phyloP scores from a whole-genome alignment of 1,284 basidiomycete genomes.

The Agaricales sp. region DNA sequence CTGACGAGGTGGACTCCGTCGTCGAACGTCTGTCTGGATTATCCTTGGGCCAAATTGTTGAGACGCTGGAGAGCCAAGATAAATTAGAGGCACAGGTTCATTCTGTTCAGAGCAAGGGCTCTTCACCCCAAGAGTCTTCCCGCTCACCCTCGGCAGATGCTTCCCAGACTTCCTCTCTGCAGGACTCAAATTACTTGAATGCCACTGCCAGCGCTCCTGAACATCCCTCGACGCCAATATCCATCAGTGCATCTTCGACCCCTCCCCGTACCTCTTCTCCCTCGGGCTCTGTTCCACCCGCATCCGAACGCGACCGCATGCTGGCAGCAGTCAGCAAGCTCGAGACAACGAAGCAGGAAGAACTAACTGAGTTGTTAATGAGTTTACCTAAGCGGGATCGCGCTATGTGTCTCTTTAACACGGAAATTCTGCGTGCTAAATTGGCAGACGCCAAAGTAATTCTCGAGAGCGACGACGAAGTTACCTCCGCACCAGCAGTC shows the following conservation, averaged over 20 bases:
- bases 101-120: constrained; percentile 27
- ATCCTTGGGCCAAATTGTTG: constrained; percentile 65
- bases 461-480: constrained; percentile 58
- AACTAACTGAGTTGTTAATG: constrained; percentile 74
- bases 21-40: constrained; percentile 61
- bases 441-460: constrained; percentile 77
- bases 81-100: constrained; percentile 58
- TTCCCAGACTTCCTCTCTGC: constrained; percentile 53
- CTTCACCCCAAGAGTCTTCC: constrained; percentile 23
- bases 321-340: constrained; percentile 54
- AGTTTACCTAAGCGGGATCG: constrained; percentile 80
- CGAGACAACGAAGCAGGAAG: constrained; percentile 42
- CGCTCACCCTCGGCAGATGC: constrained; percentile 32
- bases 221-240: constrained; percentile 74
- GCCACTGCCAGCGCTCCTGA: constrained; percentile 75
- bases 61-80: constrained; percentile 58
- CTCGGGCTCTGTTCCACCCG: constrained; percentile 59
- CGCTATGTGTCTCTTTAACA: constrained; percentile 84
- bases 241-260: constrained; percentile 61
- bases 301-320: constrained; percentile 69
- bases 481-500: constrained; percentile 23
- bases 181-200: constrained; percentile 48
- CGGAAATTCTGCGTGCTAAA: constrained; percentile 69
- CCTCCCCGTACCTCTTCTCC: constrained; percentile 76
- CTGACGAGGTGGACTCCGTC: constrained; percentile 48